Conservation (phyloP, 2,329 filamentous ascomycete species). For the Chaetomium strumarium region DNA sequence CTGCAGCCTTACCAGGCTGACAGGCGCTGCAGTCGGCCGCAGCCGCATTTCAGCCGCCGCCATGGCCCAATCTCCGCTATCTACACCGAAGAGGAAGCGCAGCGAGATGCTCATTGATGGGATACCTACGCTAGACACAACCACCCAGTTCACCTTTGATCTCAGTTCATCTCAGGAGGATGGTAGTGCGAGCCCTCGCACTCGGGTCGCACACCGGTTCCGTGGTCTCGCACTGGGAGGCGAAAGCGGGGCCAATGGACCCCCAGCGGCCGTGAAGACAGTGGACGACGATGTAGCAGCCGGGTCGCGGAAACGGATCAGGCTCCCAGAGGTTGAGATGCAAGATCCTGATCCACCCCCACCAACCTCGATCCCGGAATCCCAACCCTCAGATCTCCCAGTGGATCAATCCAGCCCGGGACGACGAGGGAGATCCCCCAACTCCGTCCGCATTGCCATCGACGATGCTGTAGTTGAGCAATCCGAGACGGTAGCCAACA, state of each 20-base stretch:
- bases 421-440: conserved; percentile 4
- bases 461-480: conserved; percentile 16
- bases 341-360: conserved; percentile 9
- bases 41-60: conserved; percentile 4
- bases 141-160: conserved; percentile 42
- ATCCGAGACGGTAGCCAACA: conserved; percentile 10
- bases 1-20: background rate
- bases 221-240: conserved; percentile 42
- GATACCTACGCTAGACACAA: conserved; percentile 14
- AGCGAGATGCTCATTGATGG: conserved; percentile 19
- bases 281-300: conserved; percentile 11
- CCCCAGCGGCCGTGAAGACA: conserved; percentile 3
- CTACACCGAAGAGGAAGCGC: conserved; percentile 30
- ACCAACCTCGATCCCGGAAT: background rate
- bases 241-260: conserved; percentile 40
- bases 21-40: background rate
- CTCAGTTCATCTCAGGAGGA: conserved; percentile 34
- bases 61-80: conserved; percentile 23
- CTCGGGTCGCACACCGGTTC: conserved; percentile 47
- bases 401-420: background rate
- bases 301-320: conserved; percentile 21
- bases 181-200: conserved; percentile 47
- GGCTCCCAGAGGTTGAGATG: conserved; percentile 20
- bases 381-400: too few relatives aligned
- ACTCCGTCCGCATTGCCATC: conserved; percentile 15